Base-by-base conservation (phyloP, 2,329 filamentous ascomycete genomes). In the Fusarium sp. region DNA sequence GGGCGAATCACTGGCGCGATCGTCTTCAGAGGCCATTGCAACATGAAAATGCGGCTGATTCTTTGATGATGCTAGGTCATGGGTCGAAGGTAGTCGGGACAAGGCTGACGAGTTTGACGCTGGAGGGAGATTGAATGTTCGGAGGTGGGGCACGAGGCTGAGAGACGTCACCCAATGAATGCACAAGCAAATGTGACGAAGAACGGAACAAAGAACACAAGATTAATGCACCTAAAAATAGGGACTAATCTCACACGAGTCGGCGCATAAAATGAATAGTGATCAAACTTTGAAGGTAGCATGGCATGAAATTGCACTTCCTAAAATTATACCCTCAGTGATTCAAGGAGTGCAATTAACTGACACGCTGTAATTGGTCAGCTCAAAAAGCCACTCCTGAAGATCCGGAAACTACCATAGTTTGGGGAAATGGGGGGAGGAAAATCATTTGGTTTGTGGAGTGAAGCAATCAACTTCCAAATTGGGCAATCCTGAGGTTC, bases 11-110 rank as follows among this genome's bases (percentile, higher is more conserved):
- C 66, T 74, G 15, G 74, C 74, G 40, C 62, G 70, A 25, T 80
- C 77, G 43, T 78, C 73, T 43, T 75, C 75, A 23, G 77, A 76
- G 53, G 77, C 76, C 82, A 83, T 83, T 28, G 40, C 43, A 42
- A 49, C 19, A n/a, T 23, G 30, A 40, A 21, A 32, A 30, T 40
- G 52, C 43, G 49, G 58, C 44, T 52, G 69, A 37, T 59, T 46
- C 43, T 65, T 69, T 52, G 53, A 56, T 69, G 57, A 67, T 72
- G 42, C 54, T 59, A 28, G 50, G 23, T 38, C 54, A 60, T 57
- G 59, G 71, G 44, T 74, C 37, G 56, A 54, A 72, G 49, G 68
- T 67, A 47, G 67, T 67, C 57, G 59, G 46, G 54, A 65, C 75
- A 25, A 77, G 75, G 75, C 75, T 77, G 75, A 75, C 28, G 37